Base-by-base conservation (phyloP, 257 asterid genomes). In the Cynanchum wilfordii region DNA sequence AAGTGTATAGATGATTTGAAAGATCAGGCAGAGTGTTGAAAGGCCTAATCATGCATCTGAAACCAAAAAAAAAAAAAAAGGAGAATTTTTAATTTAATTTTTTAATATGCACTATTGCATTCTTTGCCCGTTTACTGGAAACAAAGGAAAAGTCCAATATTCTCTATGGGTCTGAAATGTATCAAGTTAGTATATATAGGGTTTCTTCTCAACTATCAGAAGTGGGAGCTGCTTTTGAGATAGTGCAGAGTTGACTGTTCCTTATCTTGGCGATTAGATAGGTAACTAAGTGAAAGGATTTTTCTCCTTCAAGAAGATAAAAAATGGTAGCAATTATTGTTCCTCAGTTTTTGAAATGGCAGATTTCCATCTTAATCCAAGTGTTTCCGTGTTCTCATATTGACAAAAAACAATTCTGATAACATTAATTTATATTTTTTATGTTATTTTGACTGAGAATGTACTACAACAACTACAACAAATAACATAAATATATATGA, bases 201-300 rank as follows among this genome's bases (percentile, higher is more conserved):
- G 50, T 45, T 72, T 42, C 66, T 27, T 36, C 60, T 72, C 69
- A 60, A 44, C 33, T 44, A 72, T 60, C 29, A 9, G 30, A 29
- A 72, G 76, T 72, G 76, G 76, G 69, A 72, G 60, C 50, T 42
- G 57, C 76, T 72, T 72, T 60, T 45, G 59, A 60, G 76, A 29
- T 72, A 72, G 76, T 72, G 76, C 76, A 59, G 24, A 36, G 38
- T 72, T 45, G 59, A 71, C 69, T 19, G 59, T 44, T 15, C 75
- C 58, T 72, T 71, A 44, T 58, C 65, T 36, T 45, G 16, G 47
- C 51, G 76, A 72, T 47, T 60, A 60, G 69, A 60, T 45, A 45
- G 75, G 25, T 25, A 59, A 30, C 69, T 19, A 72, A 45, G 11
- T 60, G 40, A 42, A 58, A 71, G 27, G 68, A 71, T 42, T 71